Conservation (phyloP, 2,329 filamentous ascomycete genomes). For the Aureobasidium leucospermi region DNA sequence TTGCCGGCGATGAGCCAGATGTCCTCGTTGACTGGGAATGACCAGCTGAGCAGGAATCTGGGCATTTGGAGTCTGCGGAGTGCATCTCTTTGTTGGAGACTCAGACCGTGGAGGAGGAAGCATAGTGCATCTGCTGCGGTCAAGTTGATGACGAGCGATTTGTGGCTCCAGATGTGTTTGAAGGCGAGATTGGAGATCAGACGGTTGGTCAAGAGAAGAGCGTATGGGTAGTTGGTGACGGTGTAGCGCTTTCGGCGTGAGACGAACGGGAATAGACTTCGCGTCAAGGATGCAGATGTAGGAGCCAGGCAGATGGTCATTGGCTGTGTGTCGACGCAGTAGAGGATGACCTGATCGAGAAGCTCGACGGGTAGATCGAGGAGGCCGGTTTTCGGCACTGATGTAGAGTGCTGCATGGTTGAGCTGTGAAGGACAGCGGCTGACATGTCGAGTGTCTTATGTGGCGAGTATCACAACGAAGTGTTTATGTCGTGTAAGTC, state of each 20-base stretch:
- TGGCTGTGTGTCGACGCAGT: not conserved
- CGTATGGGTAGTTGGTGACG: constrained; percentile 11
- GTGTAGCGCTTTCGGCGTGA: constrained; percentile 8
- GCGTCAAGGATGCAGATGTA: constrained; percentile 3
- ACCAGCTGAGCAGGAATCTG: constrained; percentile 15
- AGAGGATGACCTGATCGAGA: constrained; percentile 12
- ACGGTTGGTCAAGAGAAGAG: constrained; percentile 13
- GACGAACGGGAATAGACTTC: not conserved
- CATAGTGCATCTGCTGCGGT: constrained; percentile 14
- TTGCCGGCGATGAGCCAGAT: constrained; percentile 14
- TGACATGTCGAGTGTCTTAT: no score
- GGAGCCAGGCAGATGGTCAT: constrained; percentile 12
- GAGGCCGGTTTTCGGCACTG: not conserved
- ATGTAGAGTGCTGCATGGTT: not conserved
- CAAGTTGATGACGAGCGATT: constrained; percentile 13
- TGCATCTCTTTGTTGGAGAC: constrained; percentile 10
- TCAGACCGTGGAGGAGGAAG: constrained; percentile 16
- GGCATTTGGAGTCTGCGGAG: constrained; percentile 13
- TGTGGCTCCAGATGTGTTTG: constrained; percentile 14
- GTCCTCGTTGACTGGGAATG: constrained; percentile 13
- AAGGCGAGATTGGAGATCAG: constrained; percentile 12
- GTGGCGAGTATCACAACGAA: no score
- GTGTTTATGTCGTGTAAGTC: not conserved
- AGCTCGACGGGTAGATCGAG: constrained; percentile 16
- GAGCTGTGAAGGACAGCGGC: not conserved